These are phyloP conservation scores for Penicillium sp. DNA, from an alignment of 2,329 filamentous ascomycete genomes.

Conservation along the genomic window DNA sequence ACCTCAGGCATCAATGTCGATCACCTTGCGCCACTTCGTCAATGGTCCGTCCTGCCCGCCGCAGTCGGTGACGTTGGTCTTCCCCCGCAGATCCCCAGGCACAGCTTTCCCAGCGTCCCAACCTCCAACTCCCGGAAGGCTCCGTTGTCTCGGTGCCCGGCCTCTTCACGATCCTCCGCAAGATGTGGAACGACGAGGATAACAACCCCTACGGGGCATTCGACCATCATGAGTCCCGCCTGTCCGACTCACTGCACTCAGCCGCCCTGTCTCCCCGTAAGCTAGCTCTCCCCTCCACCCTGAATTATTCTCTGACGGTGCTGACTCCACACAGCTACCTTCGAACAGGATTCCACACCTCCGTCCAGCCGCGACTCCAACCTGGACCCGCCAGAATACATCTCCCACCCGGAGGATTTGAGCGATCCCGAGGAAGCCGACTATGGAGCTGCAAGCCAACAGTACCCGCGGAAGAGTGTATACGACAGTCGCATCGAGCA, in stretches of 20 bases:
- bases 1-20: background rate
- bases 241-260: conserved; percentile 68
- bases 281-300: conserved; percentile 30
- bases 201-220: conserved; percentile 98
- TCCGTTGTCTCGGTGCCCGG: background rate
- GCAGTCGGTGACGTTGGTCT: conserved; percentile 20
- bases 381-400: conserved; percentile 63
- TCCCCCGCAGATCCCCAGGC: conserved; percentile 28
- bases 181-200: conserved; percentile 99
- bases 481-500: conserved; percentile 97
- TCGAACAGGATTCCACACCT: conserved; percentile 63
- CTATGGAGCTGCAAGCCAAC: conserved; percentile 51
- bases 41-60: conserved; percentile 2
- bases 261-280: conserved; percentile 52
- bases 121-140: conserved; percentile 9
- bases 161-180: conserved; percentile 25
- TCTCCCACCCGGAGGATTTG: conserved; percentile 54
- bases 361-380: conserved; percentile 72
- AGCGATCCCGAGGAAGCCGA: conserved; percentile 62
- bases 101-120: conserved; percentile 16
- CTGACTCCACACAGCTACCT: conserved; percentile 46
- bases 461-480: conserved; percentile 66
- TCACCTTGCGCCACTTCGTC: background rate
- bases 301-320: background rate
- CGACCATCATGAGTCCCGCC: conserved; percentile 78